Base-by-base conservation (phyloP, 768 basidiomycete species). In the Tubosaeta sp. region DNA sequence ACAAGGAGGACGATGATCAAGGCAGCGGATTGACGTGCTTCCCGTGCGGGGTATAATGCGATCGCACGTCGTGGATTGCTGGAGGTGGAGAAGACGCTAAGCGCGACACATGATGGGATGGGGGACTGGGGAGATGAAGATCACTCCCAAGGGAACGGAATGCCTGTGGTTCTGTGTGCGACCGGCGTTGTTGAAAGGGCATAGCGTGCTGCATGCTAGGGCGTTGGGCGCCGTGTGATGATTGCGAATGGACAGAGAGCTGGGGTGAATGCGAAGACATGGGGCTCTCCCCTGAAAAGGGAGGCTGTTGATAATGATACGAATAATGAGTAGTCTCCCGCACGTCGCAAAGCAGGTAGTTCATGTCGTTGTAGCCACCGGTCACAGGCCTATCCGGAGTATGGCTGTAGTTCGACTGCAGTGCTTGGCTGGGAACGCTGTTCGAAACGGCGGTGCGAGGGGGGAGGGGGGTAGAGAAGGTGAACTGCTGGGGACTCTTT, bases 111-210 rank as follows among this genome's bases (percentile, higher is more conserved):
- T 65, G 68, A 30, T 72, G 69, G 30, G 76, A 75, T 12, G 70
- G 57, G 24, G 76, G 73, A 54, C 75, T 73, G 12, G 76, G 72
- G 50, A 78, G 75, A 63, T 77, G 79, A 51, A 76, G 76, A 55
- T 76, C 76, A 52, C 78, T 73, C 27, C 71, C 71, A 44, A 77
- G 68, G 32, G 78, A 69, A 49, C 69, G 70, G 64, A 74, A 81
- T 16, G 73, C 73, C 56, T 79, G 80, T 21, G 82, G 75, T 42
- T 84, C 83, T 27, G 79, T 80, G 45, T 78, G 69, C 34, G 82
- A 73, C 45, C 84, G 76, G 53, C 82, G 75, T 56, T 80, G 81
- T 35, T 75, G 73, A 61, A 77, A 84, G 13, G 78, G 68, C 50
- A 78, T 57, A 36, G 77, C 62, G 47, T 80, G 76, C 7, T 73